Base-by-base conservation (phyloP, 495 filamentous ascomycete genomes). In the Pseudomonodictys pantanalensis region DNA sequence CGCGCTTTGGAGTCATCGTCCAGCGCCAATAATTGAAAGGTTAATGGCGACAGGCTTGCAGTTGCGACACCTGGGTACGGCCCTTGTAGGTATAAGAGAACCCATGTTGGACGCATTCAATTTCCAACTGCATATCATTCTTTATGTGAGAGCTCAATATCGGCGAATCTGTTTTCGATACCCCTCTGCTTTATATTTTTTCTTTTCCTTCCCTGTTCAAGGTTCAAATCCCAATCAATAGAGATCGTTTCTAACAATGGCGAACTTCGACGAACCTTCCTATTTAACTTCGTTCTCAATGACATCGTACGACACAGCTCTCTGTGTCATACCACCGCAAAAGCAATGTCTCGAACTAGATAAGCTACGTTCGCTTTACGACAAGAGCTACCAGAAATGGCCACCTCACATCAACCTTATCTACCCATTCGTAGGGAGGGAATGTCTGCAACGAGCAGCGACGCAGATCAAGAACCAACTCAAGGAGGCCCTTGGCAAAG, bases 371-470 rank as follows among this genome's bases (percentile, higher is more conserved):
- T 73, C 71, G 7, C 68, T 80, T 28, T 79, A 83, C 69, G 83
- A 85, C 66, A 79, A 79, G 46, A 75, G 74, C 1, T 79, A 78
- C 62, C 70, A 67, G 26, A 80, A 75, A 72, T 85, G 83, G 83
- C 81, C 82, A 2, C 79, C 81, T 5, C 83, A 86, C 58, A 57
- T 85, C 60, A 86, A 84, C 56, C 59, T 86, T 28, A 62, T 83
- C 1, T 84, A 86, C 58, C 83, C 83, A 9, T 86, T 84, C 57
- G 79, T 82, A 3, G 65, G 69, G 2, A 60, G 70, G 15, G 69
- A 72, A 22, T 44, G 42, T 18, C 70, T 80, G 60, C 64, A 24
- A 5, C 38, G 29, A 3, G 71, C 70, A n/a, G 58, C 71, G 24
- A 48, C 52, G 5, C 61, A 66, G 7, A 56, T 29, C 58, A 62